Evolutionary conservation across 75 land plant genomes (phyloP).

Genomic region (Picea sitchensis): DNA sequence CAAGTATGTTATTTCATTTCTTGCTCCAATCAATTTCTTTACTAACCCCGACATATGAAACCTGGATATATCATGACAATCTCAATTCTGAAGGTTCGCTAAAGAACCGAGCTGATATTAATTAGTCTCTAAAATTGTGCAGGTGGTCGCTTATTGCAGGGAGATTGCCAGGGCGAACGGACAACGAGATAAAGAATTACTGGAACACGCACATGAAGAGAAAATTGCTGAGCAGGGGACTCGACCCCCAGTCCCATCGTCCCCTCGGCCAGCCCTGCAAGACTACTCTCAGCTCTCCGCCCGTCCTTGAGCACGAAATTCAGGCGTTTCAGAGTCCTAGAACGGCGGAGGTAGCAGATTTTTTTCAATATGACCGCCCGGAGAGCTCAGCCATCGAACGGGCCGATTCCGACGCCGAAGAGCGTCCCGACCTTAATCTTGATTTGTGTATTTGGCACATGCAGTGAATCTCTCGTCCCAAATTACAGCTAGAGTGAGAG

Average conservation of each 20-base stretch:
- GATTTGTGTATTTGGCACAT: constrained; percentile 16
- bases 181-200: constrained; percentile 18
- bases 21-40: too few relatives aligned
- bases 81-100: too few relatives aligned
- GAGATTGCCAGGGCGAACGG: constrained; percentile 14
- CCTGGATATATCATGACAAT: too few relatives aligned
- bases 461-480: too few relatives aligned
- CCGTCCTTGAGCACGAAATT: background rate
- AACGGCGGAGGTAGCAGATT: background rate
- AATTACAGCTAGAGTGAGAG: too few relatives aligned
- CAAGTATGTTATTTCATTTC: constrained; percentile 28
- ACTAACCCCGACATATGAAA: too few relatives aligned
- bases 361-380: background rate
- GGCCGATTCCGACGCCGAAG: background rate
- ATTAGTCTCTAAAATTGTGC: background rate
- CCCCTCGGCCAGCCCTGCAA: background rate
- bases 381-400: background rate
- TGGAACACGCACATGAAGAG: constrained; percentile 19
- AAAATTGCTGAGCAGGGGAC: constrained; percentile 5
- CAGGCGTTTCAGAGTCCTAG: too few relatives aligned
- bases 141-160: constrained; percentile 20
- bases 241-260: constrained; percentile 12
- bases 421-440: constrained; percentile 18
- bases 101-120: too few relatives aligned
- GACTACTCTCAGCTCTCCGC: background rate